A percentile compares a stretch with the other conserved stretches of the same genome.
Evolutionary conservation across 2,329 filamentous ascomycete species (phyloP).

Genomic region (Alternaria infectoria): DNA sequence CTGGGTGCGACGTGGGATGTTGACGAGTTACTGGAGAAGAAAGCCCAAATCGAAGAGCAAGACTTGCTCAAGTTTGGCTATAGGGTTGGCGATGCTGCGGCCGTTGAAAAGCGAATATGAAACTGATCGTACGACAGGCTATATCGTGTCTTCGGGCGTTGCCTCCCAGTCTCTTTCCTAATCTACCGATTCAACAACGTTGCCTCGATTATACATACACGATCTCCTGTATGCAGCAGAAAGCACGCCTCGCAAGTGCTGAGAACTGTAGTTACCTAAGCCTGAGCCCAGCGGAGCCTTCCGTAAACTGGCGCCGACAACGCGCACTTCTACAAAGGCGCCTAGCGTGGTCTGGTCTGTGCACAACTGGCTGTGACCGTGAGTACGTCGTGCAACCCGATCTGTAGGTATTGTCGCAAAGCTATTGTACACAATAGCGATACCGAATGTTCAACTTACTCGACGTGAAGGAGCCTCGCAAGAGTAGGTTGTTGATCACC

Average conservation of each 20-base stretch:
- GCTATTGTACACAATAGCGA: too few species aligned
- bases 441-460: too few species aligned
- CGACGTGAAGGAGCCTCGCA: too few species aligned
- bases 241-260: background rate
- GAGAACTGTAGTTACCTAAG: background rate
- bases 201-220: background rate
- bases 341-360: too few species aligned
- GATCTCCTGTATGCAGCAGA: background rate
- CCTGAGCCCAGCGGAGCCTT: background rate
- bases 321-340: too few species aligned
- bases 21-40: conserved; percentile 33
- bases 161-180: background rate
- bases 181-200: background rate
- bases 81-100: conserved; percentile 12
- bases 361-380: too few species aligned
- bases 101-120: background rate
- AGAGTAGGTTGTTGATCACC: too few species aligned
- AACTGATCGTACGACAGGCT: background rate
- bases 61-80: conserved; percentile 40
- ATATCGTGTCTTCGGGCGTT: background rate
- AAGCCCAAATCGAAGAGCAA: conserved; percentile 23
- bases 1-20: conserved; percentile 41
- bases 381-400: too few species aligned
- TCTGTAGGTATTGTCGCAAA: too few species aligned
- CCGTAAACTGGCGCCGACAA: background rate